Evolutionary conservation across 345 rosid species (phyloP), one percentile per base, ranked within the genome.

Genomic region (Melaleuca quinquenervia): DNA sequence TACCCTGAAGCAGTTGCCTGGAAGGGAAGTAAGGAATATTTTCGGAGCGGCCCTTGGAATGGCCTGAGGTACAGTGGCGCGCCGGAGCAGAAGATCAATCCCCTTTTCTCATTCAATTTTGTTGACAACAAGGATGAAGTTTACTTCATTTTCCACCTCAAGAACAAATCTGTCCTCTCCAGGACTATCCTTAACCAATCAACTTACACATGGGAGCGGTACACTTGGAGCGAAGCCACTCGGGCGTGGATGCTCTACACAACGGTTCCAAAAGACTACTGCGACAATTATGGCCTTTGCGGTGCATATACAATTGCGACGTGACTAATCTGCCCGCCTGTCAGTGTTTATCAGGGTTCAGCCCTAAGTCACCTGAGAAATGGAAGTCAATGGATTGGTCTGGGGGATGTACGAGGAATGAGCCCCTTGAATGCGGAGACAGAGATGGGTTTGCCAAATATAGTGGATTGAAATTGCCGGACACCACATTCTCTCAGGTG

Each of bases 11-110:
- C 82, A 8, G 80, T 89, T 53, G 83, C 92, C 27, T 83, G 82
- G 86, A 85, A 88, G 16, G 83, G 89, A 16, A 60, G 84, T 18
- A 14, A 50, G 21, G 82, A 29, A 48, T 44, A 52, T 44, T 90
- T 90, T 54, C 84, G 95, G 1, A 90, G 92, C 14, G 95, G 95
- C 18, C 89, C 92, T 0, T 93, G 94, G 95, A 92, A 92, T 85
- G 95, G 94, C 8, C 16, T 64, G 10, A 85, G 91, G 84, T 92
- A 89, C 84, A 90, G 93, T 83, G 95, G 94, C 16, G 90, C 89
- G 5, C 93, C 93, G 13, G 90, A 89, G 55, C 88, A 88, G 88
- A 58, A 84, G 82, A 56, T 88, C 26, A 82, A 90, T 52, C 83
- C 87, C 52, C 22, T 86, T 80, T 87, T 92, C 16, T 60, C 54